These are phyloP conservation scores for Hortiboletus rubellus DNA, from an alignment of 1,284 basidiomycete genomes.

Conservation along the genomic window DNA sequence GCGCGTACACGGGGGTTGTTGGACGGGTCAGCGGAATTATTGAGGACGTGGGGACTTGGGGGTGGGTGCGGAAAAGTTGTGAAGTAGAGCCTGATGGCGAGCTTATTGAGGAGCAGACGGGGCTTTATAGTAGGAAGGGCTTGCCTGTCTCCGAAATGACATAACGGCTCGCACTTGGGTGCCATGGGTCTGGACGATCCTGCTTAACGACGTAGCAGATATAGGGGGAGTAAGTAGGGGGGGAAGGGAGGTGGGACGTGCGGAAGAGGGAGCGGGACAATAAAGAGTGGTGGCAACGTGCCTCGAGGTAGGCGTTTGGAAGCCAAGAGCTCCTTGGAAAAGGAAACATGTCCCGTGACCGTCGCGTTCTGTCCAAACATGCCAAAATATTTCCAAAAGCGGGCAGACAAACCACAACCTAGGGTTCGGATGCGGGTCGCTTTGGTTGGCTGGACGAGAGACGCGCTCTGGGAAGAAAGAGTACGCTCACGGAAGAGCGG, in stretches of 20 bases:
- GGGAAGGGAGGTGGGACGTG: conserved; percentile 2
- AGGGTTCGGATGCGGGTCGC: conserved; percentile 17
- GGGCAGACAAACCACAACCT: conserved; percentile 16
- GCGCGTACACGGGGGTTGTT: conserved; percentile 61
- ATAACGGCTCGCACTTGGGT: conserved; percentile 69
- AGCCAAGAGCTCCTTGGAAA: conserved; percentile 25
- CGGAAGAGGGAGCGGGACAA: conserved; percentile 27
- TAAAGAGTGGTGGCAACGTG: conserved; percentile 35
- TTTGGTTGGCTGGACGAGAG: not conserved
- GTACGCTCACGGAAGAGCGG: not conserved
- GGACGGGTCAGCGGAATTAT: conserved; percentile 51
- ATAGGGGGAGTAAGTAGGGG: not conserved
- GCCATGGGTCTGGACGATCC: conserved; percentile 37
- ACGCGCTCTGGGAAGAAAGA: not conserved
- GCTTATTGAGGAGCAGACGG: conserved; percentile 2
- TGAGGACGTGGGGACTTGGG: conserved; percentile 62
- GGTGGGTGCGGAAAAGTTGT: conserved; percentile 76
- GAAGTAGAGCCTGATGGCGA: conserved; percentile 66
- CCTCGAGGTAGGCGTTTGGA: conserved; percentile 31
- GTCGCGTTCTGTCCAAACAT: conserved; percentile 34
- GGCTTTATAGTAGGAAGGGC: conserved; percentile 15
- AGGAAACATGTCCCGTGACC: conserved; percentile 39
- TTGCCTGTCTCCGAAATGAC: conserved; percentile 73
- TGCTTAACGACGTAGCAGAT: not conserved
- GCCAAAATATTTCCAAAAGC: conserved; percentile 18